phyloP scores from a whole-genome alignment of 2,329 filamentous ascomycete species.

The Phialophora verrucosa region DNA sequence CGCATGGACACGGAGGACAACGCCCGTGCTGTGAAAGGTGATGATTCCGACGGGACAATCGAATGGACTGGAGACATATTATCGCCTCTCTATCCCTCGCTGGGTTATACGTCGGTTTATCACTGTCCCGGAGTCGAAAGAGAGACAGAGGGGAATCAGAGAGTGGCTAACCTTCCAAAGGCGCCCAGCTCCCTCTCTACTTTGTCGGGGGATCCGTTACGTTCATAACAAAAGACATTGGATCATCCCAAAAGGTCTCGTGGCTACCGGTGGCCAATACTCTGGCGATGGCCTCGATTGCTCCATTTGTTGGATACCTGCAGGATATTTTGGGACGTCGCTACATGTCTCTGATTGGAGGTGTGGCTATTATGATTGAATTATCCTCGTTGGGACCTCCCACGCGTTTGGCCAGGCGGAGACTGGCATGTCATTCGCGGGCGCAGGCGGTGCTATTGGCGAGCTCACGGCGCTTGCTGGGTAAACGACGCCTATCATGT shows the following conservation, averaged over 20 bases:
- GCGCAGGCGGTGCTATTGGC: slow-evolving; percentile 23
- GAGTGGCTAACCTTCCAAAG: too few relatives aligned
- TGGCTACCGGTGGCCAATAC: slow-evolving; percentile 27
- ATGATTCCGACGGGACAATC: too few relatives aligned
- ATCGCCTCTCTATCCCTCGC: too few relatives aligned
- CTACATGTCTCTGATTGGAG: slow-evolving; percentile 17
- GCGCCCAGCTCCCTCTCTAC: too few relatives aligned
- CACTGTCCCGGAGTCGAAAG: too few relatives aligned
- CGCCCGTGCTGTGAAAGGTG: too few relatives aligned
- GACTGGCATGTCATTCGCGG: slow-evolving; percentile 21
- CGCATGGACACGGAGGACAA: too few relatives aligned
- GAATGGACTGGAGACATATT: too few relatives aligned
- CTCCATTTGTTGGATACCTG: slow-evolving; percentile 28
- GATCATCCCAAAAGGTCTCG: neutral
- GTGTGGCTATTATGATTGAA: slow-evolving; percentile 17
- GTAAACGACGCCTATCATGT: slow-evolving; percentile 11
- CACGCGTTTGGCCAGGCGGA: slow-evolving; percentile 25
- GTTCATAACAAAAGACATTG: too few relatives aligned
- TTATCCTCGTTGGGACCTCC: slow-evolving; percentile 18
- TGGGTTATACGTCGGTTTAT: too few relatives aligned
- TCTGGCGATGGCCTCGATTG: slow-evolving; percentile 18
- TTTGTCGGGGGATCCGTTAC: too few relatives aligned
- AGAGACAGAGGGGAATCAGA: too few relatives aligned
- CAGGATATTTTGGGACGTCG: slow-evolving; percentile 30
- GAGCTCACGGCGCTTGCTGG: slow-evolving; percentile 30